Conservation (phyloP, 805 yeast genomes). For the Lipomyces japonicus region DNA sequence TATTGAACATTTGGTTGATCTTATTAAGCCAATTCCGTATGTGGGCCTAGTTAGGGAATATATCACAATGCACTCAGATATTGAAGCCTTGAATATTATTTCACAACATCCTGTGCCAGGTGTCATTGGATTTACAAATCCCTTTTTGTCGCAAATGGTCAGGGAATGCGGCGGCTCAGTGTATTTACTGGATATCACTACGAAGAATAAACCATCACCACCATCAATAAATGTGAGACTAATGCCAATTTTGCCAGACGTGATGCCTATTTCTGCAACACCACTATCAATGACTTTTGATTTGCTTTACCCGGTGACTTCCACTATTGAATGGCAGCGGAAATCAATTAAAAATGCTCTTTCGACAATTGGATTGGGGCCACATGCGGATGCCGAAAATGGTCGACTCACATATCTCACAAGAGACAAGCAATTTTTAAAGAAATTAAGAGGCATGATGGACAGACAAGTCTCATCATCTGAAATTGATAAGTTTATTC, state of each 20-base stretch:
- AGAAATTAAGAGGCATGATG: conserved; percentile 8
- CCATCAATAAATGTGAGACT: conserved; percentile 23
- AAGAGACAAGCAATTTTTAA: conserved; percentile 16
- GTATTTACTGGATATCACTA: conserved; percentile 7
- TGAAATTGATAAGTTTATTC: conserved; percentile 15
- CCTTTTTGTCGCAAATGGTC: conserved; percentile 20
- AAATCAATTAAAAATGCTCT: conserved; percentile 15
- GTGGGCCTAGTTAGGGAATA: conserved; percentile 23
- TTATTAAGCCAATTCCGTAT: conserved; percentile 26
- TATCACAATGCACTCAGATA: conserved; percentile 23
- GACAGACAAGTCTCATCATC: conserved; percentile 1
- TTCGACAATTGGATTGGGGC: conserved; percentile 10
- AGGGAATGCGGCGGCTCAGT: conserved; percentile 10
- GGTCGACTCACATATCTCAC: conserved; percentile 7
- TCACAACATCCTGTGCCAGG: conserved; percentile 22
- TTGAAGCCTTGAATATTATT: conserved; percentile 10
- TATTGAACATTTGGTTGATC: conserved; percentile 18
- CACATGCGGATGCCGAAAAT: conserved; percentile 1
- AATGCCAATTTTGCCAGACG: conserved; percentile 20
- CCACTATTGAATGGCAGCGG: conserved; percentile 22
- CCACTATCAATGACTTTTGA: conserved; percentile 22
- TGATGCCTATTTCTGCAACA: conserved; percentile 18
- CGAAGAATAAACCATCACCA: background rate
- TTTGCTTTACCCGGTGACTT: conserved; percentile 23
- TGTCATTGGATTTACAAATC: conserved; percentile 25